phyloP scores from a whole-genome alignment of 768 basidiomycete genomes.

The Phanerodontia chrysosporium region DNA sequence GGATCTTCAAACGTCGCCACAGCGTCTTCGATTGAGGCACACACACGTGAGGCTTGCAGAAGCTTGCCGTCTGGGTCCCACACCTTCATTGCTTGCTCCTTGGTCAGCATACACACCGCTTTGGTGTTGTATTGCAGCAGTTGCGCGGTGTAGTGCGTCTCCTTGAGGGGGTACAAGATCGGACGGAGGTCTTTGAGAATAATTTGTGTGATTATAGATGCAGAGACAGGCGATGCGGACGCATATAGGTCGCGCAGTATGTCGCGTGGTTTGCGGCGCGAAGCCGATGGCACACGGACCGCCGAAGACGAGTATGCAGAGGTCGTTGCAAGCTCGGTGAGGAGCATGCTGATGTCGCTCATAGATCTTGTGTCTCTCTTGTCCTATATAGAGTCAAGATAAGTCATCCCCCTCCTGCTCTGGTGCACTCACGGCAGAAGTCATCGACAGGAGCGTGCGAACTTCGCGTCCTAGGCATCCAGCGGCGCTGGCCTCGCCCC shows the following conservation, averaged over 20 bases:
- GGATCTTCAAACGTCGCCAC: constrained; percentile 30
- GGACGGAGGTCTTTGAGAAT: constrained; percentile 86
- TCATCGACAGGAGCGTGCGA: constrained; percentile 36
- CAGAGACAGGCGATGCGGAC: constrained; percentile 55
- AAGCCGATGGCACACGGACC: constrained; percentile 34
- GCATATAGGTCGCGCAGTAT: constrained; percentile 59
- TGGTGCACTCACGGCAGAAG: constrained; percentile 30
- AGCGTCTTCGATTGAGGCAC: constrained; percentile 58
- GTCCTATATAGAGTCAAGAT: constrained; percentile 4
- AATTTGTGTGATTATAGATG: constrained; percentile 75
- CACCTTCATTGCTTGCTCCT: constrained; percentile 58
- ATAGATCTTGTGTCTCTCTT: constrained; percentile 37
- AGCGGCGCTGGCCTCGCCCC: constrained; percentile 38
- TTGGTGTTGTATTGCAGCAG: constrained; percentile 54
- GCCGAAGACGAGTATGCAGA: constrained; percentile 55
- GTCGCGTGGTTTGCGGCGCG: constrained; percentile 26
- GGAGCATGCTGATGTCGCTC: constrained; percentile 55
- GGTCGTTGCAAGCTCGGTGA: constrained; percentile 70
- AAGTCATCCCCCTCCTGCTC: background rate
- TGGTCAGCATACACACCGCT: constrained; percentile 51
- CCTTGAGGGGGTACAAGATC: constrained; percentile 64
- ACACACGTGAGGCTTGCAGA: constrained; percentile 46
- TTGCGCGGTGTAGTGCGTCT: constrained; percentile 43
- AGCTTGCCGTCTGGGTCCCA: constrained; percentile 67
- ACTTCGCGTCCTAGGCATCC: constrained; percentile 77